Conservation (phyloP, 2,329 filamentous ascomycete species). For the Fusarium sp. region DNA sequence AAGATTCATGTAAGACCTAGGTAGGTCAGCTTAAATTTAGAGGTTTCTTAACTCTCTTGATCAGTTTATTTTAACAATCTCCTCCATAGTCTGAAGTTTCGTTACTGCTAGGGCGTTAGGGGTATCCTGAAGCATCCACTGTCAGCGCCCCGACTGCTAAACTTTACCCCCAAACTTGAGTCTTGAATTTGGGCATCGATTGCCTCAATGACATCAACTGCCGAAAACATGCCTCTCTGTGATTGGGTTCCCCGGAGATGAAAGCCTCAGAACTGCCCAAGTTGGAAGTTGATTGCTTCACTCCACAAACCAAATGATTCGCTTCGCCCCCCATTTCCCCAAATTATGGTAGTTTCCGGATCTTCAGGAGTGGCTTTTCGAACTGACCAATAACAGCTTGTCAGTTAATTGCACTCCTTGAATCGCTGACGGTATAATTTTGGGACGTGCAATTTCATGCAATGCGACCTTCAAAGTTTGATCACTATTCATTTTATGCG, state of each 20-base stretch:
- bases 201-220: constrained; percentile 16
- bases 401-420: neutral
- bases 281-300: neutral
- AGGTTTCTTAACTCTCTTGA: neutral
- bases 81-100: neutral
- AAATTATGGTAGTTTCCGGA: constrained; percentile 38
- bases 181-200: neutral
- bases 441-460: constrained; percentile 16
- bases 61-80: neutral
- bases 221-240: constrained; percentile 6
- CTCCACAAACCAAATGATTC: constrained; percentile 20
- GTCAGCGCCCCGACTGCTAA: neutral
- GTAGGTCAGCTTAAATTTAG: neutral
- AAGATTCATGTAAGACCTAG: neutral
- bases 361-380: constrained; percentile 40
- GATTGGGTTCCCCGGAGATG: constrained; percentile 21
- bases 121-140: neutral
- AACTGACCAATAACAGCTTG: constrained; percentile 23
- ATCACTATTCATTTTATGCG: neutral
- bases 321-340: constrained; percentile 17
- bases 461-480: neutral
- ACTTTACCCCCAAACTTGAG: neutral
- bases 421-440: neutral
- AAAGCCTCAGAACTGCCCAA: neutral
- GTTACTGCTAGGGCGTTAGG: neutral